phyloP scores from a whole-genome alignment of 208 protist genomes.

The Trypanosoma platydactyli region DNA sequence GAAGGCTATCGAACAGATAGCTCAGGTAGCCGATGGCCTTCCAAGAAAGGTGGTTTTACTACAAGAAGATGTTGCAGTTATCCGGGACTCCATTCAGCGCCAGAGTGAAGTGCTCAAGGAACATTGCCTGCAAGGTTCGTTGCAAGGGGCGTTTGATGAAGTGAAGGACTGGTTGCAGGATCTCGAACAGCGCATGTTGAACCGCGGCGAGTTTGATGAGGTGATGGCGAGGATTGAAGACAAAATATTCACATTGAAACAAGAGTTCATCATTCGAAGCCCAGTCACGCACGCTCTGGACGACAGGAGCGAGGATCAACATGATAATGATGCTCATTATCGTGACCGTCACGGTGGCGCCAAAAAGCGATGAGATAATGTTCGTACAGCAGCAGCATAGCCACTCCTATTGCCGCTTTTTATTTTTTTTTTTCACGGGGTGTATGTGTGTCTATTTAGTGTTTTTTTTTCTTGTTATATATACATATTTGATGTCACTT shows the following conservation, averaged over 20 bases:
- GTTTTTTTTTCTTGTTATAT: too few relatives aligned
- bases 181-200: constrained; percentile 64
- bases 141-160: constrained; percentile 68
- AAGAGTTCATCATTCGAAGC: constrained; percentile 24
- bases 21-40: constrained; percentile 13
- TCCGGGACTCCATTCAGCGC: constrained; percentile 25
- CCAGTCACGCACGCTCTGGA: not conserved
- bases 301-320: not conserved
- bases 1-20: constrained; percentile 11
- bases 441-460: too few relatives aligned
- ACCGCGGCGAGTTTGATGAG: constrained; percentile 57
- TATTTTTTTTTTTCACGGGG: too few relatives aligned
- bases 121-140: constrained; percentile 36
- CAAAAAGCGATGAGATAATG: too few relatives aligned
- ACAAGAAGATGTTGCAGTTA: constrained; percentile 21
- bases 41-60: constrained; percentile 13
- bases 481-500: too few relatives aligned
- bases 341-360: too few relatives aligned
- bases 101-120: constrained; percentile 42
- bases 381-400: too few relatives aligned
- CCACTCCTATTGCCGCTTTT: too few relatives aligned
- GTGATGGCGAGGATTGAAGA: constrained; percentile 41
- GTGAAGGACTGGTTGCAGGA: constrained; percentile 85
- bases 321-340: too few relatives aligned
- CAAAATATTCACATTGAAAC: constrained; percentile 39